A percentile compares a stretch with the other conserved stretches of the same genome.
phyloP scores from a whole-genome alignment of 257 asterid species.

The Nicotiana undulata region DNA sequence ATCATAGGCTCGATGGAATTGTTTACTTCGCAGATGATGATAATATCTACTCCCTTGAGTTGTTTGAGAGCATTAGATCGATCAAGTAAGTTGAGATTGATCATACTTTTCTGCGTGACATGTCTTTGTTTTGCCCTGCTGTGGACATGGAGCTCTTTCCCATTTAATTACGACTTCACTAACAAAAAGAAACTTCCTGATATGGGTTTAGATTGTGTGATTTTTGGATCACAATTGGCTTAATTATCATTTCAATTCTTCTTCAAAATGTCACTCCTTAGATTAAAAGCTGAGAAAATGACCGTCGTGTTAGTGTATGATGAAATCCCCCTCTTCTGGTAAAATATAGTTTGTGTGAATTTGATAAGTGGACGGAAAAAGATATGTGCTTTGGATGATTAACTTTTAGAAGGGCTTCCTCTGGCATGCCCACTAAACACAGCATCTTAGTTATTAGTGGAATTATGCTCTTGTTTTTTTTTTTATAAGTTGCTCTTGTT shows the following conservation, averaged over 20 bases:
- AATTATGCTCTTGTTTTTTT: background rate
- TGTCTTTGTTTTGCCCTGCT: background rate
- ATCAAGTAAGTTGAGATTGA: slow-evolving; percentile 46
- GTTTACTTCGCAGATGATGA: slow-evolving; percentile 94
- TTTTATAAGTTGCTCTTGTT: background rate
- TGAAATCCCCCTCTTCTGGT: background rate
- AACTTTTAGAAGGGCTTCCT: background rate
- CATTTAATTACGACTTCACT: background rate
- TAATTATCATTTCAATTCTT: background rate
- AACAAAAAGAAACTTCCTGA: background rate
- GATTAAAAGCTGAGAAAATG: background rate
- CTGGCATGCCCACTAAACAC: background rate
- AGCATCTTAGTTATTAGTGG: background rate
- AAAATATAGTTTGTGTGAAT: background rate
- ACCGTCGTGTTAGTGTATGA: background rate
- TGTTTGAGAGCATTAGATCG: slow-evolving; percentile 64
- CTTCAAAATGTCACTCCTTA: background rate
- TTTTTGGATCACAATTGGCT: background rate
- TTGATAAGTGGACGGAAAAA: background rate
- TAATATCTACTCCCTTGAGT: slow-evolving; percentile 67
- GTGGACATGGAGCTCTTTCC: background rate
- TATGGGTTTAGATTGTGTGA: background rate
- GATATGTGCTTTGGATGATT: background rate
- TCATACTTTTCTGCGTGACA: background rate
- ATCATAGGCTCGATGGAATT: slow-evolving; percentile 79